Percentiles rank a stretch among this genome's conserved stretches.
Conservation (phyloP, 176 grass and related monocot genomes). For the Triticum monococcum region DNA sequence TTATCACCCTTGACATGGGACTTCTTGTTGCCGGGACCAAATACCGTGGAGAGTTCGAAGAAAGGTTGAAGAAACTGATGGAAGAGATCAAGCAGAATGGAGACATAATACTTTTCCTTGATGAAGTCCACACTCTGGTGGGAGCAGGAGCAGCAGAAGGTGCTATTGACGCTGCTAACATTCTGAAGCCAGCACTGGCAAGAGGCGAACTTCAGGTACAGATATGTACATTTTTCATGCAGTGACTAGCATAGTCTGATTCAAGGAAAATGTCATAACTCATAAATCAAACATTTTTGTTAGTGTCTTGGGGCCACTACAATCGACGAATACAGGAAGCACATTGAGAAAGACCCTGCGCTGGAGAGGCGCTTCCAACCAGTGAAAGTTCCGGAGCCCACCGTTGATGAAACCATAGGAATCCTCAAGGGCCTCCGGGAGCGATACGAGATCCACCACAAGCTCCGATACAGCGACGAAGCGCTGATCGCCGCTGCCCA, state of each 20-base stretch:
- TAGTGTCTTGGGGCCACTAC: constrained; percentile 94
- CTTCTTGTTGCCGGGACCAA: constrained; percentile 95
- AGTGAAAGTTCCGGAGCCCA: constrained; percentile 87
- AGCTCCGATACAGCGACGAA: constrained; percentile 83
- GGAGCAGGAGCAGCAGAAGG: constrained; percentile 95
- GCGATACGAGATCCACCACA: constrained; percentile 92
- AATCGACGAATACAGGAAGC: constrained; percentile 90
- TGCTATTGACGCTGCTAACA: constrained; percentile 96
- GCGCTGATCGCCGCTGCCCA: constrained; percentile 70
- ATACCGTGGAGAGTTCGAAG: constrained; percentile 95
- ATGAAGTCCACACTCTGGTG: constrained; percentile 95
- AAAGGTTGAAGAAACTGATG: constrained; percentile 96
- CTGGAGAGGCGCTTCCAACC: constrained; percentile 93
- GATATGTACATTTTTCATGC: neutral
- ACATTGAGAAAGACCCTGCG: constrained; percentile 94
- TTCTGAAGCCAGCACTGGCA: constrained; percentile 86
- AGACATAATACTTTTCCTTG: constrained; percentile 93
- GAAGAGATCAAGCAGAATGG: constrained; percentile 96
- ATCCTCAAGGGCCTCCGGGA: constrained; percentile 85
- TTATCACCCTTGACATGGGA: constrained; percentile 95
- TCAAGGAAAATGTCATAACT: too few species aligned
- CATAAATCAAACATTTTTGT: neutral
- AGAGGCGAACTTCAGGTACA: constrained; percentile 95
- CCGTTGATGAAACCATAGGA: constrained; percentile 87
- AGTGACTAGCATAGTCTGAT: neutral